Evolutionary conservation across 495 filamentous ascomycete genomes (phyloP), one percentile per base, ranked within the genome.

Genomic region (Durotheca rogersii): DNA sequence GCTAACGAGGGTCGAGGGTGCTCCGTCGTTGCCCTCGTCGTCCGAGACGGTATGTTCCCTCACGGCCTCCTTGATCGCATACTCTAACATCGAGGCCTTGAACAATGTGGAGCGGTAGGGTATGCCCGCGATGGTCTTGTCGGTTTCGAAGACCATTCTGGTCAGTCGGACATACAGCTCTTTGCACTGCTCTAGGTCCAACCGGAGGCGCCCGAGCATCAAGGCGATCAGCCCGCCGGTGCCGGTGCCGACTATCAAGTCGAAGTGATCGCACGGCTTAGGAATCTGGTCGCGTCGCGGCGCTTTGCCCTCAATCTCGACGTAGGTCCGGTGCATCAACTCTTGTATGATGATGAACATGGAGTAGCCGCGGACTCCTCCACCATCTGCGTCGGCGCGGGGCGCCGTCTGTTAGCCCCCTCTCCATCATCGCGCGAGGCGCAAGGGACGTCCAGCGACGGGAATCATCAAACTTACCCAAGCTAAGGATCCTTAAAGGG

Each of bases 181-280:
- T 70, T 95, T 96, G 78, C 92, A 96, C 1, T 89, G 93, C 65
- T 96, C 92, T 19, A 97, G 71, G 60, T 97, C 90, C 58, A 98
- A 79, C 35, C 93, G 86, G 59, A 98, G 72, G 31, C 93, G 81
- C 7, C 93, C 93, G 16, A 98, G 78, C 94, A 98, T 97, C 53
- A 98, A 79, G 14, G 93, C 94, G 53, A 98, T 96, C 44, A 98
- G 72, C 2, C 93, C 93, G 57, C 93, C 93, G 1, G 93, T 98
- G 43, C 92, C 92, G 31, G 90, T 96, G 25, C 93, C 93, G 47
- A 84, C 85, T 53, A 98, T 98, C 45, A 98, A 76, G 70, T 98
- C 93, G 72, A 98, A 98, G 67, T 97, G 89, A 53, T 98, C 94
- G 82, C 90, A 95, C 52, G 93, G 93, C 60, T 95, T 96, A 18